These are phyloP conservation scores for Rhodamnia argentea DNA, from an alignment of 345 rosid species.

Conservation along the genomic window DNA sequence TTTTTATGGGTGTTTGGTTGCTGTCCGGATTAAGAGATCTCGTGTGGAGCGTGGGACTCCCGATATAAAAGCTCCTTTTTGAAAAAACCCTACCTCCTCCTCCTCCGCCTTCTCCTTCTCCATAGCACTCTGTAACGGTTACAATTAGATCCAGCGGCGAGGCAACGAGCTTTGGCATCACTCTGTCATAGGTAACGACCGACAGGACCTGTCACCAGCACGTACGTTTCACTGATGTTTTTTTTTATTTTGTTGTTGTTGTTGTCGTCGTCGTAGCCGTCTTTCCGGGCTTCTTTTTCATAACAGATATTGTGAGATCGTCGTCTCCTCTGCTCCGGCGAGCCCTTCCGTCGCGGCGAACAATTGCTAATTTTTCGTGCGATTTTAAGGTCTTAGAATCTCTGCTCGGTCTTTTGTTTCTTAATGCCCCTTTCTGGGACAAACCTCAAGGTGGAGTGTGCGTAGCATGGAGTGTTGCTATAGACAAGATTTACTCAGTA, in stretches of 20 bases:
- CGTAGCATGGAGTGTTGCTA: neutral
- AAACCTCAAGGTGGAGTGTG: too few species aligned
- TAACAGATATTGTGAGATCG: neutral
- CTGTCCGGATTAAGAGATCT: neutral
- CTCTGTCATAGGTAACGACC: neutral
- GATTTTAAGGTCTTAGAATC: neutral
- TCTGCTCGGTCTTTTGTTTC: neutral
- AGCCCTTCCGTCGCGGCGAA: neutral
- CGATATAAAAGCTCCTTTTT: neutral
- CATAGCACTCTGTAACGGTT: neutral
- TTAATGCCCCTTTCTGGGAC: too few species aligned
- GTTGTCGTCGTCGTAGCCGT: too few species aligned
- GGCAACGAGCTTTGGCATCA: neutral
- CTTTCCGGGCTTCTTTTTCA: neutral
- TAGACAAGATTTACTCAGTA: neutral
- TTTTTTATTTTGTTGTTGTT: too few species aligned
- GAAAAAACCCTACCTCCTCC: neutral
- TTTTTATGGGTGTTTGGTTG: too few species aligned
- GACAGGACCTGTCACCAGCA: neutral
- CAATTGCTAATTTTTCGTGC: neutral
- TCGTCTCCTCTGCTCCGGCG: neutral
- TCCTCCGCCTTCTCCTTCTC: neutral
- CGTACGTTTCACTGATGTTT: neutral
- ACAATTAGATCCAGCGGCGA: neutral
- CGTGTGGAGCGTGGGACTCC: neutral